phyloP scores from a whole-genome alignment of 2,329 filamentous ascomycete species.

The Juglanconis oblonga region DNA sequence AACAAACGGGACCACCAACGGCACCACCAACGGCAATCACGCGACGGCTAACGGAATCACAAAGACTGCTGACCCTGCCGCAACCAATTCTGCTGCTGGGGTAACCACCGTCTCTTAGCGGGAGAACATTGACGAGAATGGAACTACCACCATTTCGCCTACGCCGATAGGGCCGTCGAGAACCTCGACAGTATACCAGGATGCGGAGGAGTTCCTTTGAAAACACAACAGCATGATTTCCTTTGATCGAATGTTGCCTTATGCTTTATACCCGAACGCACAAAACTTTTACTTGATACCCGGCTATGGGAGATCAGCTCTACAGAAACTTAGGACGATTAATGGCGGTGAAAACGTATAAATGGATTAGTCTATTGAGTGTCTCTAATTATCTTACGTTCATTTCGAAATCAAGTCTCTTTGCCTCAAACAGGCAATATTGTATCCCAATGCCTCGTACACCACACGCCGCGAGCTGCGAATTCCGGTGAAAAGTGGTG shows the following conservation, averaged over 20 bases:
- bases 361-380: not conserved
- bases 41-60: conserved; percentile 16
- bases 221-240: not conserved
- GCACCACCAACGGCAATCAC: conserved; percentile 18
- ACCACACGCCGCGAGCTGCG: too few species aligned
- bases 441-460: too few species aligned
- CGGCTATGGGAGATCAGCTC: conserved; percentile 9
- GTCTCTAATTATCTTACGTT: not conserved
- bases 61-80: conserved; percentile 1
- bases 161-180: not conserved
- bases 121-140: not conserved
- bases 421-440: too few species aligned
- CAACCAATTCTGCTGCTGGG: not conserved
- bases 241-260: conserved; percentile 6
- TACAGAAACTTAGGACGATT: not conserved
- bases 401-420: too few species aligned
- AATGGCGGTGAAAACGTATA: not conserved
- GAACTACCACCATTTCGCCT: not conserved
- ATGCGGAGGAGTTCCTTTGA: not conserved
- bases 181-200: conserved; percentile 6
- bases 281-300: conserved; percentile 13
- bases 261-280: conserved; percentile 14
- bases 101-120: conserved; percentile 3
- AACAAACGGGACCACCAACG: conserved; percentile 20
- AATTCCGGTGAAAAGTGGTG: too few species aligned